These are phyloP conservation scores for Xylariales sp. DNA, from an alignment of 2,329 filamentous ascomycete genomes.

Conservation along the genomic window DNA sequence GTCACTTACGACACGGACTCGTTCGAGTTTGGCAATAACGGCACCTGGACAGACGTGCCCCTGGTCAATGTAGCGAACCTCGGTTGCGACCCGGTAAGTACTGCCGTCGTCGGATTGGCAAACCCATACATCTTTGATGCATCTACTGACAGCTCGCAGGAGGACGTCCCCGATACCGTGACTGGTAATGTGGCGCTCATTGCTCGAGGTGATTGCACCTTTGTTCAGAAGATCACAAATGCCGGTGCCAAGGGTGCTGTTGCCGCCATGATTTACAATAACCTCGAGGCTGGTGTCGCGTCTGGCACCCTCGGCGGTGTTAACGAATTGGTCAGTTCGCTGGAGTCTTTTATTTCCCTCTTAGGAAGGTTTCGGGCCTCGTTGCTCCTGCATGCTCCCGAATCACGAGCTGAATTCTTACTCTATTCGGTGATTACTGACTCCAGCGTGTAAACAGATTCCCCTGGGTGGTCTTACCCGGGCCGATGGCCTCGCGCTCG, in stretches of 20 bases:
- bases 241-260: slow-evolving; percentile 66
- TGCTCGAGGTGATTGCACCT: slow-evolving; percentile 65
- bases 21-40: slow-evolving; percentile 55
- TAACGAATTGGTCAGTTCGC: slow-evolving; percentile 48
- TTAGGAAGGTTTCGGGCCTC: too few species aligned
- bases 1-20: slow-evolving; percentile 44
- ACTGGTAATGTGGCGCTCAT: slow-evolving; percentile 66
- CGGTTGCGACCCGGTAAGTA: slow-evolving; percentile 57
- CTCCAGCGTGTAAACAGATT: slow-evolving; percentile 38
- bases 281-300: slow-evolving; percentile 57
- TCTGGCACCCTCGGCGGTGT: slow-evolving; percentile 63
- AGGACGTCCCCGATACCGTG: slow-evolving; percentile 62
- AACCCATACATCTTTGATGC: background rate
- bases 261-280: slow-evolving; percentile 69
- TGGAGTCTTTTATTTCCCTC: too few species aligned
- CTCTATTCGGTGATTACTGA: too few species aligned
- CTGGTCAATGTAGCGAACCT: slow-evolving; percentile 60
- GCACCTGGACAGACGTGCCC: slow-evolving; percentile 53
- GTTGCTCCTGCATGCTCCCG: too few species aligned
- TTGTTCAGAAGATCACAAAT: slow-evolving; percentile 65
- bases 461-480: slow-evolving; percentile 61
- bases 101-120: background rate
- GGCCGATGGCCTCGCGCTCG: slow-evolving; percentile 51
- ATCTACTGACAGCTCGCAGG: slow-evolving; percentile 31
- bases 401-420: too few species aligned